Evolutionary conservation across 2,329 filamentous ascomycete genomes (phyloP), one percentile per base, ranked within the genome.

Genomic region (Penicillium sumatraense): DNA sequence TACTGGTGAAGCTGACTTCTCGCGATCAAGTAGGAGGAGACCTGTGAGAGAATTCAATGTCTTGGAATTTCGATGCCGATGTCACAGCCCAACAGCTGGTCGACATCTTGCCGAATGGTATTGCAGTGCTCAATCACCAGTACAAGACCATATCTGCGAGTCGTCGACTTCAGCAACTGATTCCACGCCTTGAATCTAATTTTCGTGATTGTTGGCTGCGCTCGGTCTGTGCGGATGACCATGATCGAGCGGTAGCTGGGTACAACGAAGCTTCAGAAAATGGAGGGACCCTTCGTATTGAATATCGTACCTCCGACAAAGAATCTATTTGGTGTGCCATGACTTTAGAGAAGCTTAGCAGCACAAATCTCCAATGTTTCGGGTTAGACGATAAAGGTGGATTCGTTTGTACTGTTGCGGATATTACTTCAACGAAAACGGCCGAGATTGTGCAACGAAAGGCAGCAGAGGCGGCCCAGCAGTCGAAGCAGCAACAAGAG

Each of bases 401-500:
- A 0, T 62, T 59, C 8, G 56, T 68, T n/a, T 66, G 64, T 50
- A 68, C 69, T 5, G 88, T 96, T 49, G 93, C 90, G 0, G 90
- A 96, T 67, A 96, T 96, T 60, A 91, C 89, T 16, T 85, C 89
- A 51, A 90, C 95, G 69, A 96, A 96, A 71, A 88, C 88, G 80
- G 90, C 91, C 1, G 91, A 96, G 72, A 86, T 88, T 44, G 86
- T 91, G 29, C 90, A 96, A 71, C 90, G 84, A 64, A 83, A 87
- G 41, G 86, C 90, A 54, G 88, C 90, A 66, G 85, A 93, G 66
- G 90, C 95, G 69, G 91, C 90, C 0, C 85, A 93, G 2, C 89
- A 93, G 69, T 81, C 92, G 57, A 95, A 95, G 72, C 81, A 85
- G 21, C 86, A 89, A 67, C 90, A 93, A 67, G 89, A 93, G 64